These are phyloP conservation scores for Mycena filopes DNA, from an alignment of 768 basidiomycete genomes.

Conservation along the genomic window DNA sequence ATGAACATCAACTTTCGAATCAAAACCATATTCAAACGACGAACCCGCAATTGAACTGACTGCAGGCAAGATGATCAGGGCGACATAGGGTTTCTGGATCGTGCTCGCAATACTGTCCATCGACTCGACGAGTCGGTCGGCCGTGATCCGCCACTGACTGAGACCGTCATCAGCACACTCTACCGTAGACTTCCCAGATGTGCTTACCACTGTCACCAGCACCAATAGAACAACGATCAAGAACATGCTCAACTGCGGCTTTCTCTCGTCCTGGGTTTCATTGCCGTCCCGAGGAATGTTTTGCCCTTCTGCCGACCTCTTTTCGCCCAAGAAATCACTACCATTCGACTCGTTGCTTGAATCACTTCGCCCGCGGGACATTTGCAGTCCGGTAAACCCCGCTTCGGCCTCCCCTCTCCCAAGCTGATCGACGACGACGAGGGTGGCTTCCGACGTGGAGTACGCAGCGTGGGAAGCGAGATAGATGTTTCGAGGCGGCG, in stretches of 20 bases:
- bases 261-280: constrained; percentile 41
- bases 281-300: constrained; percentile 30
- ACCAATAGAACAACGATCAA: constrained; percentile 66
- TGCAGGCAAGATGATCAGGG: constrained; percentile 87
- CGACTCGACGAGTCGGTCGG: constrained; percentile 80
- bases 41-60: constrained; percentile 83
- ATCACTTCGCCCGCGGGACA: constrained; percentile 24
- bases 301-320: constrained; percentile 20
- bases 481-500: constrained; percentile 26
- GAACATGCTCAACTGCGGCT: constrained; percentile 68
- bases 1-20: neutral
- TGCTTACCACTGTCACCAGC: constrained; percentile 70
- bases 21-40: too few species aligned
- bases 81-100: constrained; percentile 90
- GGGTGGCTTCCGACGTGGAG: constrained; percentile 1
- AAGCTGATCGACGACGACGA: constrained; percentile 16
- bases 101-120: constrained; percentile 80
- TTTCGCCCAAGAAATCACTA: neutral
- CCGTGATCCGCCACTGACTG: constrained; percentile 67
- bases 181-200: neutral
- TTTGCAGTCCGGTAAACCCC: constrained; percentile 11
- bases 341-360: too few species aligned
- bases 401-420: constrained; percentile 20
- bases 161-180: neutral
- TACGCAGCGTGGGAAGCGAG: constrained; percentile 16